phyloP scores from a whole-genome alignment of 805 yeast genomes.

The Kazachstania kunashirensis region DNA sequence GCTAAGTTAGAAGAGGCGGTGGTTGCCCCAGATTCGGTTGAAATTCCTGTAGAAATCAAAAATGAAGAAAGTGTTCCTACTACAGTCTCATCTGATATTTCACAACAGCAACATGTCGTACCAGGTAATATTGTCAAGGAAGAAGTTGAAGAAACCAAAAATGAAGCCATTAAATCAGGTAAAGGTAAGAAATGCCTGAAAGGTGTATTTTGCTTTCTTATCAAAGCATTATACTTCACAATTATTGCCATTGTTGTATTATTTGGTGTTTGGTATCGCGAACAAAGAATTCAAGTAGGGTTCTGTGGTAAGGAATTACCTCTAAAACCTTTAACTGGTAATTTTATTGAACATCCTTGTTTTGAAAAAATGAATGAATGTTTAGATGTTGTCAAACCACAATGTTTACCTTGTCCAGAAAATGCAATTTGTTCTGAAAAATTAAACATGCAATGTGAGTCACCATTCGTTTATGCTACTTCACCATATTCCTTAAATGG shows the following conservation, averaged over 20 bases:
- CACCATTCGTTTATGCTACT: constrained; percentile 43
- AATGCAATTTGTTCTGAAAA: constrained; percentile 61
- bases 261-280: constrained; percentile 48
- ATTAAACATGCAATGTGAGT: constrained; percentile 54
- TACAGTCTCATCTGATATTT: too few species aligned
- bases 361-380: constrained; percentile 16
- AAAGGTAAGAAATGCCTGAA: background rate
- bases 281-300: constrained; percentile 53
- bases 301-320: constrained; percentile 45
- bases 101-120: background rate
- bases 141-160: background rate
- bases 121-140: background rate
- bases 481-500: constrained; percentile 33
- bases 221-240: background rate
- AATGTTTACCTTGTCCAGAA: constrained; percentile 67
- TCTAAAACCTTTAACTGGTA: constrained; percentile 1
- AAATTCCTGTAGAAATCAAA: constrained; percentile 1
- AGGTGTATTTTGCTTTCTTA: background rate
- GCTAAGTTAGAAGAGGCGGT: constrained; percentile 18
- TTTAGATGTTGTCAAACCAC: constrained; percentile 39
- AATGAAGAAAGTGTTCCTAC: background rate
- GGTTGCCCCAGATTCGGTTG: background rate
- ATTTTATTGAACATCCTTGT: background rate
- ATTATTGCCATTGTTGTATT: constrained; percentile 27
- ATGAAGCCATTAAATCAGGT: background rate